Evolutionary conservation across 257 asterid species (phyloP).

Genomic region (Capsicum pubescens): DNA sequence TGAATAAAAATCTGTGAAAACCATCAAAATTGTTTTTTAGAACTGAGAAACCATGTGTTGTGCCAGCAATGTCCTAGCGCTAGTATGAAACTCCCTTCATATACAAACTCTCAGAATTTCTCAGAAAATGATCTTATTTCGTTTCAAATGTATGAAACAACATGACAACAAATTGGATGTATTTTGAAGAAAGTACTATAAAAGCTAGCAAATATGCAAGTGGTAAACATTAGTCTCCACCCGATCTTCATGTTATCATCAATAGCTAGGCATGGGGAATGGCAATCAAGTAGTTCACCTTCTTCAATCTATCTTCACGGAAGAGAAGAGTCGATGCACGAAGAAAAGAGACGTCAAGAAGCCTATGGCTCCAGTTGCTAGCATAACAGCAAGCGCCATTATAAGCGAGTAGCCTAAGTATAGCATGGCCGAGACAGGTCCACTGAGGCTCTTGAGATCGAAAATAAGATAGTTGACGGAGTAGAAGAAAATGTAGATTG

Average conservation of each 20-base stretch:
- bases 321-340: constrained; percentile 40
- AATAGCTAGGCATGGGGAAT: background rate
- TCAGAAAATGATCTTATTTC: background rate
- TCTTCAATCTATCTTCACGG: constrained; percentile 34
- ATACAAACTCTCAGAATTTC: background rate
- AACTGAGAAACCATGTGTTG: background rate
- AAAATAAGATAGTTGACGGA: constrained; percentile 38
- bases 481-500: constrained; percentile 35
- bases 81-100: background rate
- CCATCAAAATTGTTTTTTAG: background rate
- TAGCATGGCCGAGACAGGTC: constrained; percentile 37
- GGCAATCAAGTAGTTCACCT: background rate
- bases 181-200: background rate
- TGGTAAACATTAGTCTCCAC: background rate
- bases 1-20: background rate
- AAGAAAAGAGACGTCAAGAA: constrained; percentile 33
- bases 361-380: constrained; percentile 39
- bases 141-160: constrained; percentile 16
- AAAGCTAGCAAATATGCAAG: background rate
- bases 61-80: background rate
- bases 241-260: background rate
- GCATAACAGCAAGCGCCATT: constrained; percentile 37
- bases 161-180: background rate
- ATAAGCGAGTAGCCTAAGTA: constrained; percentile 36
- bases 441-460: constrained; percentile 38